Evolutionary conservation across 805 yeast species (phyloP).

Genomic region (Candida ficus): DNA sequence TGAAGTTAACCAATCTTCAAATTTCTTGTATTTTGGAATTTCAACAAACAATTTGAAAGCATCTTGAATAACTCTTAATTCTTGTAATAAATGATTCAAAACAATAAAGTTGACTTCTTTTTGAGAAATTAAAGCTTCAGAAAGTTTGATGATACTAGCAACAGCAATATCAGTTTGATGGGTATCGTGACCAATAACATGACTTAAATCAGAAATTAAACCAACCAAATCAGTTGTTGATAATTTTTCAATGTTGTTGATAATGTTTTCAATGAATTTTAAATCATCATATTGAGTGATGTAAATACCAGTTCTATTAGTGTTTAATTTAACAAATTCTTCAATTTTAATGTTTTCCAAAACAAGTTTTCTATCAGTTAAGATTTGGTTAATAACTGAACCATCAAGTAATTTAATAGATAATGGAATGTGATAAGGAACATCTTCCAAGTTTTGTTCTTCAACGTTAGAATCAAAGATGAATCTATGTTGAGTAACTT

Average conservation of each 20-base stretch:
- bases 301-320: slow-evolving; percentile 42
- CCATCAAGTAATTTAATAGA: slow-evolving; percentile 34
- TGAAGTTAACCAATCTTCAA: slow-evolving; percentile 12
- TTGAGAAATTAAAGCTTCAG: slow-evolving; percentile 14
- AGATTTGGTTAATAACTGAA: slow-evolving; percentile 32
- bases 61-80: slow-evolving; percentile 21
- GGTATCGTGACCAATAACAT: slow-evolving; percentile 25
- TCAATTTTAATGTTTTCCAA: slow-evolving; percentile 20
- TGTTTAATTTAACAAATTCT: slow-evolving; percentile 37
- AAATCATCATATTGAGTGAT: slow-evolving; percentile 40
- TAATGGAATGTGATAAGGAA: slow-evolving; percentile 61
- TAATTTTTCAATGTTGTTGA: slow-evolving; percentile 17
- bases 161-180: slow-evolving; percentile 25
- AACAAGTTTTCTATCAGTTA: slow-evolving; percentile 36
- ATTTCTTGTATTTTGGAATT: slow-evolving; percentile 4
- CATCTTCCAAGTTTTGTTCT: slow-evolving; percentile 41
- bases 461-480: slow-evolving; percentile 21
- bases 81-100: slow-evolving; percentile 24
- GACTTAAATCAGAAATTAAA: slow-evolving; percentile 30
- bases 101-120: slow-evolving; percentile 18
- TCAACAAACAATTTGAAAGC: slow-evolving; percentile 15
- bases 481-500: slow-evolving; percentile 36
- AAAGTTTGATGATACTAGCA: slow-evolving; percentile 24
- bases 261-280: slow-evolving; percentile 24
- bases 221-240: slow-evolving; percentile 26